Conservation (phyloP, 1,139 yeast genomes). For the Geotrichum klebahnii region DNA sequence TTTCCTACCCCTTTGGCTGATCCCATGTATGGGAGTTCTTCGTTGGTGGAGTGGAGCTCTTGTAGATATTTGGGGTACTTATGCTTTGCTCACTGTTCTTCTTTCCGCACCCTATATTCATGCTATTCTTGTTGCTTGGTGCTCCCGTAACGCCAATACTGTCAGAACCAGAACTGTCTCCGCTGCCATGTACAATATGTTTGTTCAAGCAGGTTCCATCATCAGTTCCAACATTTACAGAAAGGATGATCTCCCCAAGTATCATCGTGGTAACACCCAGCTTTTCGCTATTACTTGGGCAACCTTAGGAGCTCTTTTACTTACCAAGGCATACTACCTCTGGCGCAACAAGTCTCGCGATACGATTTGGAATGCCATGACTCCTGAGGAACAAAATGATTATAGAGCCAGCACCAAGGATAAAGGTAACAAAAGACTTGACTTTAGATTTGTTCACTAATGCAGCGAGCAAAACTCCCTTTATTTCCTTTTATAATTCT, state of each 20-base stretch:
- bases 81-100: slow-evolving; percentile 46
- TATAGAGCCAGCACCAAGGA: slow-evolving; percentile 48
- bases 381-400: slow-evolving; percentile 46
- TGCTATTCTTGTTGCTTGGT: slow-evolving; percentile 57
- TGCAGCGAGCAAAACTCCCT: too few relatives aligned
- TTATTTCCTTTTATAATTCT: too few relatives aligned
- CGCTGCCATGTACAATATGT: slow-evolving; percentile 56
- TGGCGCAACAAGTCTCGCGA: slow-evolving; percentile 48
- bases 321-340: slow-evolving; percentile 42
- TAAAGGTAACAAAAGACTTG: slow-evolving; percentile 54
- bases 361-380: slow-evolving; percentile 47
- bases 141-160: slow-evolving; percentile 57
- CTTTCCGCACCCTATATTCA: slow-evolving; percentile 50
- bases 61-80: slow-evolving; percentile 51
- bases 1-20: slow-evolving; percentile 40
- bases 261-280: slow-evolving; percentile 51
- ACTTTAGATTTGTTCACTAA: slow-evolving; percentile 44
- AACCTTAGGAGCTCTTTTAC: slow-evolving; percentile 27
- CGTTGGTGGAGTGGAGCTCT: slow-evolving; percentile 52
- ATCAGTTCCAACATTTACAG: slow-evolving; percentile 52
- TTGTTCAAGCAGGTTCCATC: slow-evolving; percentile 54
- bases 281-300: slow-evolving; percentile 42
- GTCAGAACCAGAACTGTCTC: slow-evolving; percentile 56
- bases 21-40: slow-evolving; percentile 43
- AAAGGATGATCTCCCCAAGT: slow-evolving; percentile 53